Conservation (phyloP, 768 basidiomycete species). For the Mycena rosella region DNA sequence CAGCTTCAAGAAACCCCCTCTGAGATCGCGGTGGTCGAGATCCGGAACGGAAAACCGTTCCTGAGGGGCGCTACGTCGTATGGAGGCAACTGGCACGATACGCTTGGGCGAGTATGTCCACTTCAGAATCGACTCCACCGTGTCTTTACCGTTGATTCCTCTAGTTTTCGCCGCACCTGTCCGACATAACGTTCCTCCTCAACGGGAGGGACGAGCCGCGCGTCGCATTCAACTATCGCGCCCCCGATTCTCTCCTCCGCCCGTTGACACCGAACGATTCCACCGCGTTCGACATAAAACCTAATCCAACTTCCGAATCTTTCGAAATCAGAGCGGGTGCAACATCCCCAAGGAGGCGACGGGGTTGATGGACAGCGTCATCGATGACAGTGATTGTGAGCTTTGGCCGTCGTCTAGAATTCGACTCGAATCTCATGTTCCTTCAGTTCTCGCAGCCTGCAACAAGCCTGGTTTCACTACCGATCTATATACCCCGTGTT, state of each 20-base stretch:
- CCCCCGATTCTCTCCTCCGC: background rate
- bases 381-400: background rate
- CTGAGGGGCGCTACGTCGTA: background rate
- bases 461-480: conserved; percentile 14
- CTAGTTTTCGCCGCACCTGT: background rate
- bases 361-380: background rate
- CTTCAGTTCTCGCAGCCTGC: conserved; percentile 16
- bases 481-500: conserved; percentile 23
- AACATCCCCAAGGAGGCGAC: background rate
- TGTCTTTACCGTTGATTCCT: background rate
- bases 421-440: too few relatives aligned
- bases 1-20: background rate
- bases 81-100: background rate
- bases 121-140: background rate
- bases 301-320: too few relatives aligned
- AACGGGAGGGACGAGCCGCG: conserved; percentile 18
- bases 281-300: background rate
- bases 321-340: background rate
- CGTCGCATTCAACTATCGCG: conserved; percentile 2
- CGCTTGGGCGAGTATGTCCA: background rate
- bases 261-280: background rate
- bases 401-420: too few relatives aligned
- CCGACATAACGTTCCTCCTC: conserved; percentile 9
- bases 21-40: background rate
- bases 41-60: background rate